A percentile compares a stretch with the other conserved stretches of the same genome.
These are phyloP conservation scores for Lactuca sativa DNA, from an alignment of 129 eudicot species.

Conservation along the genomic window DNA sequence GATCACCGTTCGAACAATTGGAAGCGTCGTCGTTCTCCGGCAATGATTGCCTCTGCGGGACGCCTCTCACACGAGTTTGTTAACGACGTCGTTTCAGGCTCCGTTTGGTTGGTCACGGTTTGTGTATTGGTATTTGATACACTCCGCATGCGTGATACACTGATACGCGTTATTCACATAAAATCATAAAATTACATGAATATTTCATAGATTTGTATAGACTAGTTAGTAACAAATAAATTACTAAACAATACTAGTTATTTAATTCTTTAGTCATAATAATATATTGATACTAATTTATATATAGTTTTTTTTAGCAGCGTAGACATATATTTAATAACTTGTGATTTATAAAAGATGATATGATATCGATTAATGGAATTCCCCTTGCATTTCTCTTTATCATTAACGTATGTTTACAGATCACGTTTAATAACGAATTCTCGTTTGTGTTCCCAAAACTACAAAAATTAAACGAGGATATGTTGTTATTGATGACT, in stretches of 20 bases:
- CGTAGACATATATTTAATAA: neutral
- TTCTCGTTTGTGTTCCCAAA: no score
- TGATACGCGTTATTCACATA: neutral
- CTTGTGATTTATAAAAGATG: neutral
- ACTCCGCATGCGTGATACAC: neutral
- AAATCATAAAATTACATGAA: neutral
- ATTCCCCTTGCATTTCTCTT: no score
- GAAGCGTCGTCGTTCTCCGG: slow-evolving; percentile 65
- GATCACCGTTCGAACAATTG: slow-evolving; percentile 69
- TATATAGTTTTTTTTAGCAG: no score
- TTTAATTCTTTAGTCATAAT: neutral
- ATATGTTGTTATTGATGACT: no score
- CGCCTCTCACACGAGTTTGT: slow-evolving; percentile 54
- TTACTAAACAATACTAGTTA: no score
- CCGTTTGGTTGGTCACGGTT: neutral
- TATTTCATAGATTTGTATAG: neutral
- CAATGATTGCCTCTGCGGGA: slow-evolving; percentile 82
- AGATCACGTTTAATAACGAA: no score
- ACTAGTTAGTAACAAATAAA: neutral
- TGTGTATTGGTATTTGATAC: neutral
- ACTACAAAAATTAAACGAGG: no score
- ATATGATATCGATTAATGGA: no score
- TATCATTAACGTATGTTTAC: no score
- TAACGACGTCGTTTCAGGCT: slow-evolving; percentile 26
- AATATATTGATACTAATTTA: neutral